Conservation (phyloP, 352 stramenopile genomes). For the Phytophthora constricta region DNA sequence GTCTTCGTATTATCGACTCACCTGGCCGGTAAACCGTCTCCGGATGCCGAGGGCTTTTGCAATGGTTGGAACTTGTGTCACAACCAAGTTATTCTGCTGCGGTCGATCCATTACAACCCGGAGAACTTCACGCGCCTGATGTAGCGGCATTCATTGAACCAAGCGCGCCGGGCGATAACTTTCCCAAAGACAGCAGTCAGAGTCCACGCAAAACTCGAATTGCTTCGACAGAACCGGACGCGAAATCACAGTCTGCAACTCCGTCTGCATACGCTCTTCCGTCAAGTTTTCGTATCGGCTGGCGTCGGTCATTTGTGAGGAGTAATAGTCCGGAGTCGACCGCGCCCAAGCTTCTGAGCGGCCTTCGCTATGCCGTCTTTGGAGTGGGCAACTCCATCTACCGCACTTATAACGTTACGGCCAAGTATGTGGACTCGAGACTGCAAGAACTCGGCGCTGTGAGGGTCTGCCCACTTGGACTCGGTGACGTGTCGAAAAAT, state of each 20-base stretch:
- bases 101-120: not conserved
- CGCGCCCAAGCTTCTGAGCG: not conserved
- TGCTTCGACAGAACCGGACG: not conserved
- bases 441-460: conserved; percentile 80
- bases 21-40: conserved; percentile 94
- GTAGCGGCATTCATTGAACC: not conserved
- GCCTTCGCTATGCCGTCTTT: conserved; percentile 64
- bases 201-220: not conserved
- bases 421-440: conserved; percentile 84
- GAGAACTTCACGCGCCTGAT: not conserved
- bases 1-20: conserved; percentile 97
- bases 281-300: conserved; percentile 10
- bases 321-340: not conserved
- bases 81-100: not conserved
- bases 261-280: too few species aligned
- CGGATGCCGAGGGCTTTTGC: conserved; percentile 92
- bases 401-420: conserved; percentile 95
- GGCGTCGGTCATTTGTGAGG: conserved; percentile 13
- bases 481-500: conserved; percentile 92
- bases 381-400: conserved; percentile 95
- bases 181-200: not conserved
- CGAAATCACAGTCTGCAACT: too few species aligned
- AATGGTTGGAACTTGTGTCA: conserved; percentile 71
- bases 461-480: conserved; percentile 69
- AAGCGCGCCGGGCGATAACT: not conserved